Conservation (phyloP, 768 basidiomycete species). For the Boletus insuetus region DNA sequence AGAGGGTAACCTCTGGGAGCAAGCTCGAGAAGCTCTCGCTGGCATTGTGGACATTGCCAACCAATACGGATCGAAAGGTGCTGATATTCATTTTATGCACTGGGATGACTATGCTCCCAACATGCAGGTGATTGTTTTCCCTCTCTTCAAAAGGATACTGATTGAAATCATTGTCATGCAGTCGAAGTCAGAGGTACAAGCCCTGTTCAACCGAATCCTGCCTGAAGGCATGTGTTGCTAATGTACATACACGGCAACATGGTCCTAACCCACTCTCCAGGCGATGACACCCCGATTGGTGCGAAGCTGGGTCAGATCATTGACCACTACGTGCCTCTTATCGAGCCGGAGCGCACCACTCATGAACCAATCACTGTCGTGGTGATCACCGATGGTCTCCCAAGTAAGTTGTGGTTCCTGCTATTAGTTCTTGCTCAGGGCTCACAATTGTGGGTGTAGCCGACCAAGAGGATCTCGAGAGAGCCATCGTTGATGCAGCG, state of each 20-base stretch:
- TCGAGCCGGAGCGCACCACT: slow-evolving; percentile 26
- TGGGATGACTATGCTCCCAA: slow-evolving; percentile 26
- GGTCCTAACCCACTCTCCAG: slow-evolving; percentile 4
- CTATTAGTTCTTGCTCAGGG: not conserved
- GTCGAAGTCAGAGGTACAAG: slow-evolving; percentile 21
- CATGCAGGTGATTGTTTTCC: slow-evolving; percentile 18
- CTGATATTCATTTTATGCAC: slow-evolving; percentile 45
- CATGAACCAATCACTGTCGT: slow-evolving; percentile 38
- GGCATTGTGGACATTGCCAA: slow-evolving; percentile 38
- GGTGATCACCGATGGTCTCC: slow-evolving; percentile 40
- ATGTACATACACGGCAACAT: not conserved
- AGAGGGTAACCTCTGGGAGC: slow-evolving; percentile 39
- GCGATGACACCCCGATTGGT: slow-evolving; percentile 39
- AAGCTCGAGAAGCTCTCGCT: slow-evolving; percentile 40
- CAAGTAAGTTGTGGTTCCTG: slow-evolving; percentile 30
- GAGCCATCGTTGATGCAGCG: slow-evolving; percentile 36
- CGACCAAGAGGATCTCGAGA: slow-evolving; percentile 26
- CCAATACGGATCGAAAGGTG: slow-evolving; percentile 36
- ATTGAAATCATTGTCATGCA: slow-evolving; percentile 2
- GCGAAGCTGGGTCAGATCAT: slow-evolving; percentile 37
- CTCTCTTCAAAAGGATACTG: not conserved
- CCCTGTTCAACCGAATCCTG: slow-evolving; percentile 24
- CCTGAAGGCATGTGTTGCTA: slow-evolving; percentile 21
- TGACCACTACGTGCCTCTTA: slow-evolving; percentile 33
- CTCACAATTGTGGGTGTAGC: slow-evolving; percentile 13